Evolutionary conservation across 1,284 basidiomycete genomes (phyloP).

Genomic region (Ceratobasidium papillatum): DNA sequence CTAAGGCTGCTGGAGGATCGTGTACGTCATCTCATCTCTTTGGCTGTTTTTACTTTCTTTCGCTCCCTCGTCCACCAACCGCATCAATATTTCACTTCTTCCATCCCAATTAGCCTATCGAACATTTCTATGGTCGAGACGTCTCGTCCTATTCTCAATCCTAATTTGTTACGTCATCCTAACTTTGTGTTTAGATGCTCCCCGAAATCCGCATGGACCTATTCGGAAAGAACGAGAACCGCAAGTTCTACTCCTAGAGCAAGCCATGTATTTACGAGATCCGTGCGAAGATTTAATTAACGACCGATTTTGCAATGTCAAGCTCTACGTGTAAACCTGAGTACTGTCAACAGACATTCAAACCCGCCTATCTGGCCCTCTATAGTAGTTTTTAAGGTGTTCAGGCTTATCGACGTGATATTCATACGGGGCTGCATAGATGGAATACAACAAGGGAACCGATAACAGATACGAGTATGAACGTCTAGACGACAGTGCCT

Average conservation of each 20-base stretch:
- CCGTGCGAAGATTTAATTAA: slow-evolving; percentile 31
- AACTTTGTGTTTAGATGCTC: slow-evolving; percentile 70
- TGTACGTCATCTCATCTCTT: slow-evolving; percentile 59
- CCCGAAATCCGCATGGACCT: slow-evolving; percentile 88
- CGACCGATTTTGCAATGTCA: background rate
- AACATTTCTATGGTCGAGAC: no score
- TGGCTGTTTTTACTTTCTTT: background rate
- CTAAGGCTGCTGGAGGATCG: slow-evolving; percentile 86
- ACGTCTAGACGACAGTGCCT: slow-evolving; percentile 87
- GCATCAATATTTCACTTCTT: background rate
- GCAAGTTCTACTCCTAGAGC: slow-evolving; percentile 76
- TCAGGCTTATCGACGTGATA: slow-evolving; percentile 29
- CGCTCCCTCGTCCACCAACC: no score
- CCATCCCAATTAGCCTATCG: background rate
- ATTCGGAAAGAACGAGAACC: slow-evolving; percentile 86
- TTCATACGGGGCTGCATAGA: slow-evolving; percentile 35
- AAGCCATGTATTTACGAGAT: slow-evolving; percentile 12
- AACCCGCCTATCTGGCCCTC: background rate
- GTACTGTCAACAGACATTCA: no score
- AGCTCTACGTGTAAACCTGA: no score
- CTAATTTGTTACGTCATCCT: background rate
- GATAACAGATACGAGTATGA: slow-evolving; percentile 7
- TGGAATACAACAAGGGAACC: slow-evolving; percentile 44
- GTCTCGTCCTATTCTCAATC: no score
- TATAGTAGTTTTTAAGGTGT: no score